These are phyloP conservation scores for Rhizopogon sp. DNA, from an alignment of 768 basidiomycete genomes.

Conservation along the genomic window DNA sequence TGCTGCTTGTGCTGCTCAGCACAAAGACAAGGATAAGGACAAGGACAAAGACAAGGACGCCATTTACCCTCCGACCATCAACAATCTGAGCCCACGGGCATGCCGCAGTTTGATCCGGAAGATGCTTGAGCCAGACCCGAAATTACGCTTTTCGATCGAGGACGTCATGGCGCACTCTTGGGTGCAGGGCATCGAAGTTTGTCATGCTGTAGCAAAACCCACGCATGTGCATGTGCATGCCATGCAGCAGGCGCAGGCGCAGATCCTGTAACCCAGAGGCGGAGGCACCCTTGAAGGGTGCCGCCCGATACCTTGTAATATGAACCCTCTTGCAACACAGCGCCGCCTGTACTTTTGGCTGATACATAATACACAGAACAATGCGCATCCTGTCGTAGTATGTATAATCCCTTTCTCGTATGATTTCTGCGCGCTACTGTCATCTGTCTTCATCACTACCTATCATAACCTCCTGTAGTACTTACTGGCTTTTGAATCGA, in stretches of 20 bases:
- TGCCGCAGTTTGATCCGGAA: conserved; percentile 79
- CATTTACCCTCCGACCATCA: conserved; percentile 63
- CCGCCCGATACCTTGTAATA: conserved; percentile 3
- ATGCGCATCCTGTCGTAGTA: conserved; percentile 10
- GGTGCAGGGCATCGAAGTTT: conserved; percentile 80
- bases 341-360: neutral
- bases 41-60: conserved; percentile 23
- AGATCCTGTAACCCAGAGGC: conserved; percentile 22
- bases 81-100: conserved; percentile 82
- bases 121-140: conserved; percentile 96
- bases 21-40: conserved; percentile 18
- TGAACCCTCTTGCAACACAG: neutral
- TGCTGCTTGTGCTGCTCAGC: conserved; percentile 26
- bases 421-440: conserved; percentile 1
- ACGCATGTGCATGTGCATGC: conserved; percentile 71
- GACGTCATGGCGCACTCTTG: conserved; percentile 75
- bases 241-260: conserved; percentile 50
- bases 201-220: conserved; percentile 58
- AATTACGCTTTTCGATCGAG: conserved; percentile 69
- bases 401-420: conserved; percentile 2
- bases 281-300: neutral
- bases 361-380: conserved; percentile 14
- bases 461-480: conserved; percentile 17
- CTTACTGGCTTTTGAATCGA: conserved; percentile 3
- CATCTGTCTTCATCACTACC: neutral